A percentile compares a stretch with the other conserved stretches of the same genome.
Evolutionary conservation across 768 basidiomycete genomes (phyloP).

Genomic region (Strobilomyces confusus): DNA sequence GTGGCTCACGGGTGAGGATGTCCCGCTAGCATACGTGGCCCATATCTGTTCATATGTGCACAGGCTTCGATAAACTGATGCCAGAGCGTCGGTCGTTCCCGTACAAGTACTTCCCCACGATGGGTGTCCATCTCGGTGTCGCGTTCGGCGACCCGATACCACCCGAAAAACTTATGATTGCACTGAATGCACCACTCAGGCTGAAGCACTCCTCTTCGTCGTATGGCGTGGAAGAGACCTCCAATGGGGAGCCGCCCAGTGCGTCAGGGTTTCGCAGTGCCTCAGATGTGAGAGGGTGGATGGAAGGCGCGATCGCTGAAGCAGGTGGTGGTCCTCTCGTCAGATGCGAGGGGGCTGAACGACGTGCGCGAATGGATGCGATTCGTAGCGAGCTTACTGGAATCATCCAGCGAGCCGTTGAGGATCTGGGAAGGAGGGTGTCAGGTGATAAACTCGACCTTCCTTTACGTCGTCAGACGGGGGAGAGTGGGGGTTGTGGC

Average conservation of each 20-base stretch:
- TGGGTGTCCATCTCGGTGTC: slow-evolving; percentile 61
- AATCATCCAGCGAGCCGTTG: slow-evolving; percentile 49
- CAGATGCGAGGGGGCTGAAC: slow-evolving; percentile 3
- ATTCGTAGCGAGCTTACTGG: slow-evolving; percentile 54
- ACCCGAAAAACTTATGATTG: slow-evolving; percentile 31
- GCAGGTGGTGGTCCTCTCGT: slow-evolving; percentile 4
- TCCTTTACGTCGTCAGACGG: not conserved
- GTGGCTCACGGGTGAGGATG: slow-evolving; percentile 76
- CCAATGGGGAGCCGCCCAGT: not conserved
- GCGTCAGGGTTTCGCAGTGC: not conserved
- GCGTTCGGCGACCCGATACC: slow-evolving; percentile 78
- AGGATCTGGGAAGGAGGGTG: slow-evolving; percentile 48
- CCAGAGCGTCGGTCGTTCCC: slow-evolving; percentile 79
- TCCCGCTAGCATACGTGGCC: not conserved
- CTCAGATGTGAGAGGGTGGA: slow-evolving; percentile 10
- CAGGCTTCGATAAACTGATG: slow-evolving; percentile 87
- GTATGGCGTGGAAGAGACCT: not conserved
- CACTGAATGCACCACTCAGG: slow-evolving; percentile 12
- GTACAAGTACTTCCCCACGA: slow-evolving; percentile 63
- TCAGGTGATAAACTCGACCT: slow-evolving; percentile 37
- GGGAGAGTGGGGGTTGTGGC: not conserved
- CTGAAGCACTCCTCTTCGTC: not conserved
- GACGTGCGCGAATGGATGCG: slow-evolving; percentile 29
- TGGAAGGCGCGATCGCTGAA: slow-evolving; percentile 3
- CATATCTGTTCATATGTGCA: not conserved